Conservation (phyloP, 2,329 filamentous ascomycete species). For the Lachnellula arida region DNA sequence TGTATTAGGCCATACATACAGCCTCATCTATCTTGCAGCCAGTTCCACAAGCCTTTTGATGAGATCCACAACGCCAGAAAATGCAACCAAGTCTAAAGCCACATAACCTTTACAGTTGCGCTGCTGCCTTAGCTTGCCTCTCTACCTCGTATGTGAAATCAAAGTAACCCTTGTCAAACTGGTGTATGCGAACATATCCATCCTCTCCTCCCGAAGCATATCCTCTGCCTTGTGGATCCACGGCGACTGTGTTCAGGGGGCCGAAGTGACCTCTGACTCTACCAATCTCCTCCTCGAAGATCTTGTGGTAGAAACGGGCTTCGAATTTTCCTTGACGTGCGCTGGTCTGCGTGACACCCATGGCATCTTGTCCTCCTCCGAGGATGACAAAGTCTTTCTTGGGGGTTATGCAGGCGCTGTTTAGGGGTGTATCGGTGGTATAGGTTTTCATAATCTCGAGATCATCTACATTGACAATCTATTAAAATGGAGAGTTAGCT, state of each 20-base stretch:
- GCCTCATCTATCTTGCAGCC: constrained; percentile 4
- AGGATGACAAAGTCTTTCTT: constrained; percentile 98
- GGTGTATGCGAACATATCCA: constrained; percentile 95
- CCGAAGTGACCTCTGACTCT: constrained; percentile 97
- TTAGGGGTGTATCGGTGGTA: constrained; percentile 85
- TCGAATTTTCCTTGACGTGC: constrained; percentile 98
- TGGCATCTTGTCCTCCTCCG: constrained; percentile 95
- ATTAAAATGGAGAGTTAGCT: constrained; percentile 9
- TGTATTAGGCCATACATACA: not conserved
- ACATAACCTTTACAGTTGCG: constrained; percentile 20
- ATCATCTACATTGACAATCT: constrained; percentile 79
- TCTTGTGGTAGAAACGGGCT: constrained; percentile 98
- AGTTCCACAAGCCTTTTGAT: constrained; percentile 19
- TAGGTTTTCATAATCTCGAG: constrained; percentile 94
- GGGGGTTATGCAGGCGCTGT: constrained; percentile 88
- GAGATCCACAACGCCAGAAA: constrained; percentile 26
- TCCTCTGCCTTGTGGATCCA: constrained; percentile 83
- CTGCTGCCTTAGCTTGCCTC: constrained; percentile 54
- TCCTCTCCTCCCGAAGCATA: constrained; percentile 97
- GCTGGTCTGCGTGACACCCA: constrained; percentile 91
- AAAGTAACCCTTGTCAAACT: constrained; percentile 98
- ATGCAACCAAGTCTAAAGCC: constrained; percentile 22
- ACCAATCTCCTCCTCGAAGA: constrained; percentile 98
- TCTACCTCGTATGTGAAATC: constrained; percentile 99
- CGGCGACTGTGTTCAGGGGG: constrained; percentile 80